Base-by-base conservation (phyloP, 352 stramenopile species). In the Globisporangium echinulatum region DNA sequence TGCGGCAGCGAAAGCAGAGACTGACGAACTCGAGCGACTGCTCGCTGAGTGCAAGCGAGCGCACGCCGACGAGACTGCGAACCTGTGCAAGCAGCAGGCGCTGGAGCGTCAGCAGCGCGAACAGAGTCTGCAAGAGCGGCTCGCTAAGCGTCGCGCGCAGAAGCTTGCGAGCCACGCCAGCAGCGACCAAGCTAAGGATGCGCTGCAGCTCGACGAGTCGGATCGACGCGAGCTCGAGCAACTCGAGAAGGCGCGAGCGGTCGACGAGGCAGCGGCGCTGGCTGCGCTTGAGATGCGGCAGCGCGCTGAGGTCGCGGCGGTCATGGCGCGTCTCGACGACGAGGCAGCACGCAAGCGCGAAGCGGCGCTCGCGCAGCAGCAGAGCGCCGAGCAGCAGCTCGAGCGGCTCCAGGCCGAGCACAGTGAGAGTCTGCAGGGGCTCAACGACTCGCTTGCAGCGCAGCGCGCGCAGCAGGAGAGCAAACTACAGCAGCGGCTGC, bases 391-490 rank as follows among this genome's bases (percentile, higher is more conserved):
- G 53, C 59, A 57, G 1, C 75, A 86, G 42, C 68, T 84, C 0
- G 58, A 74, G 36, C 63, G 75, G 7, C 54, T 90, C 14, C 64
- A 76, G 37, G 58, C 75, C 10, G 81, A 90, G 54, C 77, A 88
- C 47, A 49, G 63, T 9, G 63, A 68, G 3, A 75, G 79, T 37
- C 66, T 73, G 5, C 62, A 61, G 1, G 54, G 60, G 0, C 65
- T 85, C 4, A 58, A 72, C 15, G 55, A 68, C 36, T 64, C 65
- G 1, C 49, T 84, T 36, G 36, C 68, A 51, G 66, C 69, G 44
- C 61, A 85, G 49, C 70, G 71, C 52, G 49, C 57, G 36, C 71
- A 66, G 40, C 75, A 83, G 11, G 75, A 84, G 47, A 59, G 66
- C 1, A 67, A 69, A 15, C 58, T 90, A 9, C 66, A 70, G 11